These are phyloP conservation scores for Paramecium caudatum DNA, from an alignment of 73 alveolate genomes.

Conservation along the genomic window DNA sequence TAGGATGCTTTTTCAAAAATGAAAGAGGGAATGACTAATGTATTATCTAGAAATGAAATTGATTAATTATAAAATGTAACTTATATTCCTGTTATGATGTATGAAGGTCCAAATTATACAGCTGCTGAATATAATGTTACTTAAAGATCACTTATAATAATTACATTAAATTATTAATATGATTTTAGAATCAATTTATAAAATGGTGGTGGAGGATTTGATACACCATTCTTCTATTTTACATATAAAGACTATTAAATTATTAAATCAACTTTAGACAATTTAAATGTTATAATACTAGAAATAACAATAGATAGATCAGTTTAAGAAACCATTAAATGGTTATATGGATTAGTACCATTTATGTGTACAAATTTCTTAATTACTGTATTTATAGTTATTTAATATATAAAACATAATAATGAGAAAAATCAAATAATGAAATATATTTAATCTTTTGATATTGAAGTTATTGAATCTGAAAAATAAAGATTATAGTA, in stretches of 20 bases:
- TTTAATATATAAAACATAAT: neutral
- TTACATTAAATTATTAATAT: conserved; percentile 41
- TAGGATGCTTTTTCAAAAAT: neutral
- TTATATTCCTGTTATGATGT: neutral
- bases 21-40: neutral
- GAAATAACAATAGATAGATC: conserved; percentile 10
- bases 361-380: neutral
- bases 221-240: conserved; percentile 39
- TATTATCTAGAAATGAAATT: neutral
- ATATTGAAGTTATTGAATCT: neutral
- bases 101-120: neutral
- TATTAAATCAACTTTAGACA: neutral
- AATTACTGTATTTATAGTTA: neutral
- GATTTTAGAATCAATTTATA: conserved; percentile 11
- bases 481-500: conserved; percentile 8
- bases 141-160: neutral
- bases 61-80: neutral
- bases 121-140: conserved; percentile 13
- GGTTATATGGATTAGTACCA: neutral
- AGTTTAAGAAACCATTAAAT: neutral
- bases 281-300: neutral
- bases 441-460: neutral
- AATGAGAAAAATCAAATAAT: neutral
- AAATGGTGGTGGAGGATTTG: neutral
- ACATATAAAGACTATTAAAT: conserved; percentile 31